Conservation (phyloP, 768 basidiomycete species). For the Lactarius vividus region DNA sequence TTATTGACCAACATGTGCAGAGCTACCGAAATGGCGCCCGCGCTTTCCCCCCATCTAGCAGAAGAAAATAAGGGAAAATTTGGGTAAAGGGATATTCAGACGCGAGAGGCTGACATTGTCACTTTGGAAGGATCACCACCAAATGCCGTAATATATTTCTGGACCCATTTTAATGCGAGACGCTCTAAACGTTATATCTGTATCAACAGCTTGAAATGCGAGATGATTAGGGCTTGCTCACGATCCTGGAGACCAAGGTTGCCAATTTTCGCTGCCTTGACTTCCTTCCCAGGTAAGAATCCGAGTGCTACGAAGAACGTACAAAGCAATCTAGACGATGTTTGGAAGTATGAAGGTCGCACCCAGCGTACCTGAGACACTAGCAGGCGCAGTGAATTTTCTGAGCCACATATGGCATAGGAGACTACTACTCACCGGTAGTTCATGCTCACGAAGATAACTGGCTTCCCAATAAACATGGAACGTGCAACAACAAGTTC, state of each 20-base stretch:
- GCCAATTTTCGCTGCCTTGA: slow-evolving; percentile 24
- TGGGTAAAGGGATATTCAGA: background rate
- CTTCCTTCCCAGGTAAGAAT: slow-evolving; percentile 24
- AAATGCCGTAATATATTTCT: slow-evolving; percentile 40
- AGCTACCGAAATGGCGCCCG: slow-evolving; percentile 39
- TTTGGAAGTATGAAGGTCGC: background rate
- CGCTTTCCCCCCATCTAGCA: slow-evolving; percentile 37
- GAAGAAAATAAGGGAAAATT: background rate
- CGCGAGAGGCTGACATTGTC: slow-evolving; percentile 27
- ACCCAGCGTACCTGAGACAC: slow-evolving; percentile 10
- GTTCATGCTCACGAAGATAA: slow-evolving; percentile 27
- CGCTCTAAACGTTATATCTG: slow-evolving; percentile 28
- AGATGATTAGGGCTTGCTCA: background rate
- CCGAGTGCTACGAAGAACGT: slow-evolving; percentile 16
- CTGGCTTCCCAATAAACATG: slow-evolving; percentile 14
- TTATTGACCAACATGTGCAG: slow-evolving; percentile 33
- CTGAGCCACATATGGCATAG: background rate
- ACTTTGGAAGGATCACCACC: slow-evolving; percentile 41
- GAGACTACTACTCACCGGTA: slow-evolving; percentile 19
- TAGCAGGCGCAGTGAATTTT: background rate
- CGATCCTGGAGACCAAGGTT: slow-evolving; percentile 28
- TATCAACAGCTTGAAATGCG: background rate
- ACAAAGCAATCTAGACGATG: background rate
- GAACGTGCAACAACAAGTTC: slow-evolving; percentile 18
- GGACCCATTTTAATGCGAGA: slow-evolving; percentile 42